Base-by-base conservation (phyloP, 495 filamentous ascomycete genomes). In the Talaromyces adpressus region DNA sequence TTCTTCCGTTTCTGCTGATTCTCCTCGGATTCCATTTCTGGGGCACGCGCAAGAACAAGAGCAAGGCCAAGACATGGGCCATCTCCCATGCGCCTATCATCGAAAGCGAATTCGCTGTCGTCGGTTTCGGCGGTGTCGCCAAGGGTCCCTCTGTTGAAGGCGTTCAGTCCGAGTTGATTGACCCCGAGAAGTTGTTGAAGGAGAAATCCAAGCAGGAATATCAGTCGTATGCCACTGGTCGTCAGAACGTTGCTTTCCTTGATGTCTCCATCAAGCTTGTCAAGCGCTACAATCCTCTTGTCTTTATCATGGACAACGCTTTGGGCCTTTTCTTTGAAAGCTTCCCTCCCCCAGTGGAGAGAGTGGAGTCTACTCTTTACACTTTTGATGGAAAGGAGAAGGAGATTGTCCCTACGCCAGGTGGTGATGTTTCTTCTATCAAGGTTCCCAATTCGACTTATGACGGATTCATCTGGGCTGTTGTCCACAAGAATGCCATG, bases 401-500 rank as follows among this genome's bases (percentile, higher is more conserved):
- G 63, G 81, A 88, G 61, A 79, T 90, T 51, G 85, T 93, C 34
- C 89, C 89, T 20, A 72, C 85, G 11, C 84, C 84, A 6, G 85
- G 79, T 47, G 75, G 72, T 62, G 75, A 78, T 63, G 62, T 70
- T n/a, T 69, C 72, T 6, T 69, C 73, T 30, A 49, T 80, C 16
- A 81, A 81, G 66, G 84, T 86, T 47, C 80, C 79, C 65, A 93
- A 91, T 80, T 92, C 89, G 65, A 74, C 78, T 18, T 97, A 88
- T 69, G 95, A 98, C 74, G 88, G 85, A 39, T 98, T 97, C 67
- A 92, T 98, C 65, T 98, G 87, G 84, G 95, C 92, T 32, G 74
- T 98, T 67, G 93, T 98, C 45, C 91, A 98, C 82, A 98, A 98
- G 83, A 89, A 91, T 69, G 74, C 82, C 72, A 97, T 98, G 93